These are phyloP conservation scores for Alectoria sarmentosa DNA, from an alignment of 495 filamentous ascomycete genomes.

Conservation along the genomic window DNA sequence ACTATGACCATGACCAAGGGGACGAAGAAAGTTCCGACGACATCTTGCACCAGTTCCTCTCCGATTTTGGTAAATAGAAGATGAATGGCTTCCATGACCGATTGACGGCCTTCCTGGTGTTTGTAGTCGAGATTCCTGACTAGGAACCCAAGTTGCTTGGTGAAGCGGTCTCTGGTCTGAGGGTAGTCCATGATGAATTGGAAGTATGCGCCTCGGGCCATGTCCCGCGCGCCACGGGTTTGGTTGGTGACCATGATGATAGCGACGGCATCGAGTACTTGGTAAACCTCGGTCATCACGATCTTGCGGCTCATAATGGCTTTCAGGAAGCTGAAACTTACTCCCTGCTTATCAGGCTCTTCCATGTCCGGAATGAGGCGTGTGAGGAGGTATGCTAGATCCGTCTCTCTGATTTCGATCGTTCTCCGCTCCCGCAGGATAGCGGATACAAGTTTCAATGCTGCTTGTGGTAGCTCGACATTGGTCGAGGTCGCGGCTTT, in stretches of 20 bases:
- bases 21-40: constrained; percentile 74
- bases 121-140: constrained; percentile 87
- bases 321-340: constrained; percentile 88
- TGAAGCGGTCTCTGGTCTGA: constrained; percentile 77
- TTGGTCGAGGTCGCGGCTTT: constrained; percentile 71
- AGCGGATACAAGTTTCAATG: constrained; percentile 77
- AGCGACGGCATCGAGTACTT: constrained; percentile 78
- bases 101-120: constrained; percentile 77
- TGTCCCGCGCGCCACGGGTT: constrained; percentile 72
- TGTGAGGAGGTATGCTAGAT: constrained; percentile 76
- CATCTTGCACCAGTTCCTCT: constrained; percentile 71
- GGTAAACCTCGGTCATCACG: constrained; percentile 81
- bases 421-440: constrained; percentile 74
- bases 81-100: constrained; percentile 84
- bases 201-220: constrained; percentile 82
- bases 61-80: constrained; percentile 74
- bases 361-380: constrained; percentile 84
- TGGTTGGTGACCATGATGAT: constrained; percentile 96
- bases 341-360: constrained; percentile 81
- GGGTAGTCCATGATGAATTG: constrained; percentile 94
- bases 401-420: constrained; percentile 67
- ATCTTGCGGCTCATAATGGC: constrained; percentile 78
- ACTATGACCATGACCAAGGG: constrained; percentile 77
- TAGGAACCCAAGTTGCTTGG: constrained; percentile 82
- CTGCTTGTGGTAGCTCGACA: constrained; percentile 73